phyloP scores from a whole-genome alignment of 129 eudicot species.

The Ambrosia artemisiifolia region DNA sequence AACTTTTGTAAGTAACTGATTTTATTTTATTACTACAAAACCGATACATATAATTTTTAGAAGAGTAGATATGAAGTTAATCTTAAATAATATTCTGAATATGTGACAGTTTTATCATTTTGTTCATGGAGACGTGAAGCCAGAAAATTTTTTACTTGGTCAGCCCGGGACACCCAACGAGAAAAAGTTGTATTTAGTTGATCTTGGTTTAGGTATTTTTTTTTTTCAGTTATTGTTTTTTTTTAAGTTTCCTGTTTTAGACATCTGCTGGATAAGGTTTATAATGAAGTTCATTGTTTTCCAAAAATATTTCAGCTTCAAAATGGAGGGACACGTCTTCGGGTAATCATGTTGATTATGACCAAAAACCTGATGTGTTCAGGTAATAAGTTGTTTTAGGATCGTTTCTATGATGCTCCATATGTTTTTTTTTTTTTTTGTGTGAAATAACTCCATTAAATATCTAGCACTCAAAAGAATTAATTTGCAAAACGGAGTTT shows the following conservation, averaged over 20 bases:
- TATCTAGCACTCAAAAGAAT: background rate
- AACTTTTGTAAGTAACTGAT: background rate
- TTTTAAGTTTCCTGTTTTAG: background rate
- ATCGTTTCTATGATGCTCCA: too few relatives aligned
- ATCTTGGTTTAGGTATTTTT: slow-evolving; percentile 82
- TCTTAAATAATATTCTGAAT: too few relatives aligned
- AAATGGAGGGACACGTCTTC: slow-evolving; percentile 62
- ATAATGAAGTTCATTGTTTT: background rate
- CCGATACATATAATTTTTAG: background rate
- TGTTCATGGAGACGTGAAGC: slow-evolving; percentile 96
- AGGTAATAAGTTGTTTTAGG: slow-evolving; percentile 38
- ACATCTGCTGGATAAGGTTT: background rate
- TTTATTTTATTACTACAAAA: background rate
- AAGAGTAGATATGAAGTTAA: background rate
- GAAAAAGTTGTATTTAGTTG: slow-evolving; percentile 78
- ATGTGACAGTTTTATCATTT: slow-evolving; percentile 7
- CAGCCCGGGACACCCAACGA: slow-evolving; percentile 72
- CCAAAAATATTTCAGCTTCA: slow-evolving; percentile 46
- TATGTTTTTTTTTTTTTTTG: background rate
- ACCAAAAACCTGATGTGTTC: slow-evolving; percentile 86
- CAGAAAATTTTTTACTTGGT: slow-evolving; percentile 89
- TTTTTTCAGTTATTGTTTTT: background rate
- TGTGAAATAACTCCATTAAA: background rate
- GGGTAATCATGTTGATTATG: slow-evolving; percentile 73
- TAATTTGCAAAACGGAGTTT: background rate